These are phyloP conservation scores for Orbilia quercus DNA, from an alignment of 2,329 filamentous ascomycete species.

Conservation along the genomic window DNA sequence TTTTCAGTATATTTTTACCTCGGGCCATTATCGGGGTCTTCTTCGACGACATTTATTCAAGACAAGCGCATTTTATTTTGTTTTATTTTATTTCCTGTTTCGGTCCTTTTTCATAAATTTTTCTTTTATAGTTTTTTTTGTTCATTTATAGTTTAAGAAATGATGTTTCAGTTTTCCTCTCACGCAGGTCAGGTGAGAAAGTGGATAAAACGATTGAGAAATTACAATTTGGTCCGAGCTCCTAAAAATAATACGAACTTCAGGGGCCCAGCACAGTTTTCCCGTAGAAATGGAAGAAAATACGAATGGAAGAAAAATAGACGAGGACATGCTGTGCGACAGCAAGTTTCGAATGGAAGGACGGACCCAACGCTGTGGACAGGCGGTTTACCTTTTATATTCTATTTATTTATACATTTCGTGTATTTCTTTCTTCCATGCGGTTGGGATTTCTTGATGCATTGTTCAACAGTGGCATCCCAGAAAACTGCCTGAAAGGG, in stretches of 20 bases:
- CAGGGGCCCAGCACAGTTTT: too few species aligned
- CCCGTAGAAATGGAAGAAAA: background rate
- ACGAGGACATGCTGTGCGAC: constrained; percentile 38
- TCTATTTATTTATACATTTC: constrained; percentile 35
- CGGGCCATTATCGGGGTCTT: constrained; percentile 55
- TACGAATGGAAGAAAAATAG: background rate
- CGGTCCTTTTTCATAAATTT: background rate
- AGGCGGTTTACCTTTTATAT: background rate
- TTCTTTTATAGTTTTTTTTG: constrained; percentile 16
- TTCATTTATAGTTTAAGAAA: too few species aligned
- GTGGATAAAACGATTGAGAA: constrained; percentile 18
- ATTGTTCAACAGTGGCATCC: constrained; percentile 45
- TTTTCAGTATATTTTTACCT: too few species aligned
- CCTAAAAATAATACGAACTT: constrained; percentile 42
- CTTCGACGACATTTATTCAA: constrained; percentile 35
- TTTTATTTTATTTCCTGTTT: too few species aligned
- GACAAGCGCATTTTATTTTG: too few species aligned
- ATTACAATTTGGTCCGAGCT: constrained; percentile 22
- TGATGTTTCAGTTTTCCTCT: constrained; percentile 35
- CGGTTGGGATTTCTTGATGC: constrained; percentile 39
- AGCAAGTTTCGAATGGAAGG: constrained; percentile 15
- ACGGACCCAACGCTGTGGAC: constrained; percentile 17
- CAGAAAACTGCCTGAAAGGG: constrained; percentile 50
- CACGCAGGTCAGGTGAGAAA: constrained; percentile 35
- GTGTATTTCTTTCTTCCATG: too few species aligned